Base-by-base conservation (phyloP, 148 eudicot species). In the Heliosperma pusillum region DNA sequence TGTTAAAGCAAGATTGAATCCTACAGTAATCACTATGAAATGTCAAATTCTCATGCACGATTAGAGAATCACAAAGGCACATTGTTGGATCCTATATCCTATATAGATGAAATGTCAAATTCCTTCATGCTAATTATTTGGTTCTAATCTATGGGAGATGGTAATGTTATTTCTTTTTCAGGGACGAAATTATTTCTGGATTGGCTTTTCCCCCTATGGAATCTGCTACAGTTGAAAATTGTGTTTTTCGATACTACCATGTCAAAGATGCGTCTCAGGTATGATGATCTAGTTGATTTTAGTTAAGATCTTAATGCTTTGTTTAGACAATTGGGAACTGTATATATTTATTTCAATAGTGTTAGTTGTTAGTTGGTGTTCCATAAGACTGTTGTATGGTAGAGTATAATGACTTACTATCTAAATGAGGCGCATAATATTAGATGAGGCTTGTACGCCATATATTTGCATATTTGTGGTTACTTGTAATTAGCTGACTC, bases 191-290 rank as follows among this genome's bases (percentile, higher is more conserved):
- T 22, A 84, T 74, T 62, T 66, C 68, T 77, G 89, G 85, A 70
- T 82, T 86, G 27, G 74, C 78, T 78, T 61, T 80, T 13, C 76
- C 82, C 55, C 57, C 76, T 25, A 69, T 81, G 44, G 87, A 52
- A 78, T 78, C 87, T 74, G 72, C 76, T 55, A 82, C 83, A 50
- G 74, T 72, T 25, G 82, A 81, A 72, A 81, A 80, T 61, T 78
- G 79, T 76, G 71, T 86, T 10, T 82, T 84, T 79, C 82, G 65
- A 53, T 95, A 84, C 83, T 92, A 87, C 82, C 99, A 95, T 81
- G 69, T 92, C 30, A 86, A 80, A 88, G 88, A 83, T 70, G 87
- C 90, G 75, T 86, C 91, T 20, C 96, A 89, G 98, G 98, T 92
- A 90, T 26, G 71, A 56, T 33, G 56, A 26, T 66, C 30, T 29